Evolutionary conservation across 2,329 filamentous ascomycete species (phyloP), one percentile per base, ranked within the genome.

Genomic region (Monilinia laxa): DNA sequence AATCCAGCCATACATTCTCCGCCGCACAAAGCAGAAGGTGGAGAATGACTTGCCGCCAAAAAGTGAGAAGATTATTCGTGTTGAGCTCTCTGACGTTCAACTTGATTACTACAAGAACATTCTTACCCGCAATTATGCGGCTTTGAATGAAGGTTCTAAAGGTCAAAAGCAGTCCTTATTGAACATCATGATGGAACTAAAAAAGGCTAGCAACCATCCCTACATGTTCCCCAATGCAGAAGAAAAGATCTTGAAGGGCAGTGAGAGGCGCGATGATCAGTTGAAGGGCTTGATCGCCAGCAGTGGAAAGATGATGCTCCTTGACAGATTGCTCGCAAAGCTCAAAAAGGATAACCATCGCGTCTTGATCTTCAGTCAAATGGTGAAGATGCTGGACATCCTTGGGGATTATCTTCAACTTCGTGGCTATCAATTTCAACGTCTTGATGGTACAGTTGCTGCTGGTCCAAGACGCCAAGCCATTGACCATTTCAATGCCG

Each of bases 61-160:
- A 81, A 97, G 92, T 0, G 95, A 99, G 78, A 99, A 98, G 81
- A 99, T 99, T 71, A 96, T 99, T 76, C 92, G 96, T 66, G 95
- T 99, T 52, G 95, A 98, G 78, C 83, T 99, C 62, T 96, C 95
- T 0, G 95, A 99, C 78, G 89, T 98, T 38, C 95, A 99, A 76
- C 83, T 98, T 12, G 94, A 99, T 71, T 98, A 97, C 78, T 99
- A 99, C 82, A 98, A 98, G 80, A 98, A 98, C 75, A 98, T 99
- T 68, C 83, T 99, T 31, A 98, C 95, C 0, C 89, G 94, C 74
- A 99, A 99, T 76, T 99, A 99, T 75, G 88, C 93, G 40, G 95
- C 94, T 3, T 84, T 99, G 42, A 97, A 96, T 73, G 91, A 97
- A 75, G 94, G 93, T 56, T 89, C 90, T 55, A 92, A 87, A 68